phyloP scores from a whole-genome alignment of 257 asterid genomes.

The Cynanchum wilfordii region DNA sequence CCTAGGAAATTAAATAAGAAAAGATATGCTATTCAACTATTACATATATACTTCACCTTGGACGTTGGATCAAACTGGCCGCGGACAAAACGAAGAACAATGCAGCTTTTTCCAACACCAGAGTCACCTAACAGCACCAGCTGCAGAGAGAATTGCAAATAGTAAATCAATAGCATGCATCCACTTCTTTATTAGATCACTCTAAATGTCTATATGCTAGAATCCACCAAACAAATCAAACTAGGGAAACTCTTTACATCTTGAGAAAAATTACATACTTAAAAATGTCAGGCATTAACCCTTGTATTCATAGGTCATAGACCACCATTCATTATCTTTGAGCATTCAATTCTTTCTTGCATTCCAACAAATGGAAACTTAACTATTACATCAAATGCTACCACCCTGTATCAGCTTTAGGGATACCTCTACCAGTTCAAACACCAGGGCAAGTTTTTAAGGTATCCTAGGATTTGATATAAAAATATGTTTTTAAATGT shows the following conservation, averaged over 20 bases:
- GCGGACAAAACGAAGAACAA: constrained; percentile 95
- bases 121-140: constrained; percentile 93
- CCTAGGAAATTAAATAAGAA: background rate
- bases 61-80: constrained; percentile 98
- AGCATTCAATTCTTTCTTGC: background rate
- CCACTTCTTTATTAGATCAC: background rate
- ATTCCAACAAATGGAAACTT: background rate
- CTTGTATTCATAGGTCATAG: background rate
- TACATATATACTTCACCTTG: constrained; percentile 40
- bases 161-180: constrained; percentile 16
- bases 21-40: background rate
- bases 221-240: background rate
- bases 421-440: background rate
- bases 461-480: background rate
- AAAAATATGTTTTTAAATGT: background rate
- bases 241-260: background rate
- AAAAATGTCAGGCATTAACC: background rate
- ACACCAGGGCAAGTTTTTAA: background rate
- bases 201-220: background rate
- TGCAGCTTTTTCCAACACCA: constrained; percentile 99
- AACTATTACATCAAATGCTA: background rate
- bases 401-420: background rate
- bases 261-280: background rate
- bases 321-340: background rate
- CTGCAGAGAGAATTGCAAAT: constrained; percentile 39